phyloP scores from a whole-genome alignment of 768 basidiomycete species.

The Lentinula sp. region DNA sequence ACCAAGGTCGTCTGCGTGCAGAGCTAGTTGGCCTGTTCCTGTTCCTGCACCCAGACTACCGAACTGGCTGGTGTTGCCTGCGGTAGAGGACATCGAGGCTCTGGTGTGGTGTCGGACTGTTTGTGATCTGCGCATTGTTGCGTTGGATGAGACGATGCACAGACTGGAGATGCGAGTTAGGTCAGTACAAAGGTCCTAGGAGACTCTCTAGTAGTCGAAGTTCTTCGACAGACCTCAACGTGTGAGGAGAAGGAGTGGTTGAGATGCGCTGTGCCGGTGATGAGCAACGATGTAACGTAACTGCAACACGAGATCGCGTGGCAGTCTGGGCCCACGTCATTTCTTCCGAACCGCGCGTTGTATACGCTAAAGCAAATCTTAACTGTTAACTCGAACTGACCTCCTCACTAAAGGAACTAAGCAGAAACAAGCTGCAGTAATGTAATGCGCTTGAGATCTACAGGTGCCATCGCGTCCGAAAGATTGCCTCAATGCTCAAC shows the following conservation, averaged over 20 bases:
- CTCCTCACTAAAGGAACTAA: too few relatives aligned
- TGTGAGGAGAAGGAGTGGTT: background rate
- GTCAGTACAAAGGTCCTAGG: too few relatives aligned
- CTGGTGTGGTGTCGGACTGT: slow-evolving; percentile 51
- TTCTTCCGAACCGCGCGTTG: too few relatives aligned
- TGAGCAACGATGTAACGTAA: background rate
- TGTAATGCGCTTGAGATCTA: too few relatives aligned
- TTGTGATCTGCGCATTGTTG: slow-evolving; percentile 48
- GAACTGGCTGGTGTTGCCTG: background rate
- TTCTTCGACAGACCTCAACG: too few relatives aligned
- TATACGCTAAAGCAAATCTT: too few relatives aligned
- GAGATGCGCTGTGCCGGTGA: background rate
- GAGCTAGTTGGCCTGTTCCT: slow-evolving; percentile 21
- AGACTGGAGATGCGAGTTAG: too few relatives aligned
- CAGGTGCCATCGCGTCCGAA: too few relatives aligned
- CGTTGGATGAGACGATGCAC: background rate
- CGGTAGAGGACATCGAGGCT: slow-evolving; percentile 26
- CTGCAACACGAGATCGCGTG: slow-evolving; percentile 4
- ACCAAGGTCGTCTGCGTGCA: slow-evolving; percentile 51
- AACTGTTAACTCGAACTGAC: too few relatives aligned
- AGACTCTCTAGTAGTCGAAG: too few relatives aligned
- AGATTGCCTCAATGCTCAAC: too few relatives aligned
- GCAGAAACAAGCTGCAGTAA: too few relatives aligned
- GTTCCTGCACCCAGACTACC: background rate
- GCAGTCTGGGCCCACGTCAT: background rate